Percentiles rank a stretch among this genome's conserved stretches.
These are phyloP conservation scores for Phytopythium kandeliae DNA, from an alignment of 352 stramenopile species.

Conservation along the genomic window DNA sequence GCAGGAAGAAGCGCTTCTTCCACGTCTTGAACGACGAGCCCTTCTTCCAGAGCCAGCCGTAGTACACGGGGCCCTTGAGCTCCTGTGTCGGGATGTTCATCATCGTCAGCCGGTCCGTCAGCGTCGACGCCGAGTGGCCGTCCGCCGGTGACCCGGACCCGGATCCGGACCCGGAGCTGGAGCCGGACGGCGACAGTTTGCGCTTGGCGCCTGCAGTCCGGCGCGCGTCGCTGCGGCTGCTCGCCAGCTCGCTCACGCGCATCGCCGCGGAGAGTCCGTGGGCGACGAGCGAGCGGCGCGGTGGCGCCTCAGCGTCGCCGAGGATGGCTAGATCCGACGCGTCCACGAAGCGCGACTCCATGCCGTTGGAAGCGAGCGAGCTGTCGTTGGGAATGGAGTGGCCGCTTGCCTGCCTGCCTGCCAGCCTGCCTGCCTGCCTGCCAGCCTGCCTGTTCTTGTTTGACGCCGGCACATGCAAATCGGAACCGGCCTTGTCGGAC, in stretches of 20 bases:
- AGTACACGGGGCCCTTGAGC: constrained; percentile 52
- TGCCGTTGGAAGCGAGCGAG: neutral
- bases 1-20: constrained; percentile 77
- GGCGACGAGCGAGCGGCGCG: neutral
- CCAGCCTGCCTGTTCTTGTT: too few species aligned
- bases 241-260: constrained; percentile 3
- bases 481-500: too few species aligned
- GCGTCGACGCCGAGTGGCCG: constrained; percentile 11
- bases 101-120: constrained; percentile 52
- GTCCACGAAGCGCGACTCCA: neutral
- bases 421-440: too few species aligned
- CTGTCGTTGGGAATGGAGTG: too few species aligned
- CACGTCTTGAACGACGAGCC: constrained; percentile 71
- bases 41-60: constrained; percentile 77
- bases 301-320: neutral
- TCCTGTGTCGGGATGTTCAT: constrained; percentile 60
- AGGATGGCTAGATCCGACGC: neutral
- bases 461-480: too few species aligned
- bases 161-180: too few species aligned
- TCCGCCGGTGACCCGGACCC: neutral
- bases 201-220: neutral
- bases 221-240: neutral
- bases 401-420: too few species aligned
- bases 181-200: neutral
- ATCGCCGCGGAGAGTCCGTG: neutral